Evolutionary conservation across 164 flowering plant species (phyloP), one percentile per base, ranked within the genome.

Genomic region (Vitis rupestris): DNA sequence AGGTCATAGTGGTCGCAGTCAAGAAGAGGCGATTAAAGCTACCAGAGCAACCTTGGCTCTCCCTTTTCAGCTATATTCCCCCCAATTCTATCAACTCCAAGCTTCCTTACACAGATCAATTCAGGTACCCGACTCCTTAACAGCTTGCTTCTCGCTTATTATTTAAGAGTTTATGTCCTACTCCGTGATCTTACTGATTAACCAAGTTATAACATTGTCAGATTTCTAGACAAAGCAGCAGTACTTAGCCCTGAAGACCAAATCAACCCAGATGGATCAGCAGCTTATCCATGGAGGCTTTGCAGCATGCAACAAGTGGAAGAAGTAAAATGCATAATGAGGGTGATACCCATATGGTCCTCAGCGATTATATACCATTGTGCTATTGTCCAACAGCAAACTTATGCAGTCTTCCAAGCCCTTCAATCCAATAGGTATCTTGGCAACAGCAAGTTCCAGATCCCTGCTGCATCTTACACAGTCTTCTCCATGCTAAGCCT

Each of bases 171-270:
- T 37, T 37, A 0, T 37, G 44, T 31, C 6, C 23, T 19, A 19
- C 23, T 19, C 23, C 23, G 27, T 23, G 27, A 23, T 23, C 6
- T 14, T 12, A 49, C 30, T 37, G 30, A 44, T 58, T 58, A 51
- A 37, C 51, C 15, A 49, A 61, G 17, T 17, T 0, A 37, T 37
- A 37, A 61, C 49, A 15, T 27, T 19, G 51, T 13, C 82, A 92
- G 98, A 70, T 88, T 75, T 69, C 76, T 94, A 0, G 86, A 87
- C 80, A 94, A 94, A 75, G 97, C 93, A 2, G 97, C 98, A 4
- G 83, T 91, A 11, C 8, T 65, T 7, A 86, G 89, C 7, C 59
- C 65, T 0, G 76, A 82, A 49, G 97, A 92, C 73, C 19, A 74
- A 27, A 50, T 87, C 61, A 85, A 83, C 27, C 61, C 78, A 9